A percentile compares a stretch with the other conserved stretches of the same genome.
These are phyloP conservation scores for Nakazawaea ishiwadae DNA, from an alignment of 805 yeast species.

Conservation along the genomic window DNA sequence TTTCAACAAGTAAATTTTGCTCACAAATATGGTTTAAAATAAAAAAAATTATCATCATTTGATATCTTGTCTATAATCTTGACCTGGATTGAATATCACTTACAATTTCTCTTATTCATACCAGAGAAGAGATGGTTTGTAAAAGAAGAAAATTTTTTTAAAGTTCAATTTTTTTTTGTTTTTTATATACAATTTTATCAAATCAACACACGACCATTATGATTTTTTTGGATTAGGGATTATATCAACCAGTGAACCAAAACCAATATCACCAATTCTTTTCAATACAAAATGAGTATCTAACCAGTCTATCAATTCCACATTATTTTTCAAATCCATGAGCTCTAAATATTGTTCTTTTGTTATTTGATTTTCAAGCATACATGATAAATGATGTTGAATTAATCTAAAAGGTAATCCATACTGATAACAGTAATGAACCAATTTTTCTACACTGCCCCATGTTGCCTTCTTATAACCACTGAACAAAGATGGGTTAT, in stretches of 20 bases:
- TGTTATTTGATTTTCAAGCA: constrained; percentile 59
- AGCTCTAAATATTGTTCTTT: constrained; percentile 51
- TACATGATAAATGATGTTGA: constrained; percentile 86
- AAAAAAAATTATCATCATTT: constrained; percentile 27
- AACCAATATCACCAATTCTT: constrained; percentile 65
- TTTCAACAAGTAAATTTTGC: constrained; percentile 10
- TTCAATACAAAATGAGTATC: constrained; percentile 64
- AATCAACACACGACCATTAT: no score
- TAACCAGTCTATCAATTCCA: constrained; percentile 78
- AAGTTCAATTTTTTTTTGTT: no score
- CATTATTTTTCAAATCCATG: constrained; percentile 54
- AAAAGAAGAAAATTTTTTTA: no score
- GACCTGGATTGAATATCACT: not conserved
- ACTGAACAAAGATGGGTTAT: constrained; percentile 84
- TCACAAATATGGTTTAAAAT: constrained; percentile 24
- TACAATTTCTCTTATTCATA: not conserved
- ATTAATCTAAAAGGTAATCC: constrained; percentile 82
- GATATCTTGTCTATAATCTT: constrained; percentile 5
- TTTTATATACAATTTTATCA: no score
- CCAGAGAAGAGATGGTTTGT: no score
- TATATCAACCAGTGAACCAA: constrained; percentile 38
- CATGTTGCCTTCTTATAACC: constrained; percentile 78
- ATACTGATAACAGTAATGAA: constrained; percentile 72
- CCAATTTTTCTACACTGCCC: constrained; percentile 81
- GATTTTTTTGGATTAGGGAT: not conserved